Conservation (phyloP, 2,329 filamentous ascomycete species). For the Sporothrix humicola region DNA sequence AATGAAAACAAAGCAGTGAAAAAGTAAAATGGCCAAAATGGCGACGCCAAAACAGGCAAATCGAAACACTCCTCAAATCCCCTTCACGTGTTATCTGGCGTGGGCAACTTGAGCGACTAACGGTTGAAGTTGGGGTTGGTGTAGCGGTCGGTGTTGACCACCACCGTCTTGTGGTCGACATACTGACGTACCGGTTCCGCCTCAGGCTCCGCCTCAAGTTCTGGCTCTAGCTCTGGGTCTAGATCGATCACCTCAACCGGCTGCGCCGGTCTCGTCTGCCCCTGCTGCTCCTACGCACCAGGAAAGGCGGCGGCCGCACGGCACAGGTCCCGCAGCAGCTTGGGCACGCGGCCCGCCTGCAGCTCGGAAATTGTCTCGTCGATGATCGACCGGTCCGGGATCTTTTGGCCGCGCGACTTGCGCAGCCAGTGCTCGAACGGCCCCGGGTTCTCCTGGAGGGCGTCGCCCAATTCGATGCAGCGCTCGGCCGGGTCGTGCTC, state of each 20-base stretch:
- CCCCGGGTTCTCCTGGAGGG: conserved; percentile 50
- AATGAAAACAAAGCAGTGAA: background rate
- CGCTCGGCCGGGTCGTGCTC: conserved; percentile 52
- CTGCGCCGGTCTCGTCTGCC: too few species aligned
- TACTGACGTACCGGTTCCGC: too few species aligned
- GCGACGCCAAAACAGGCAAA: background rate
- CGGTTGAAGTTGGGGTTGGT: too few species aligned
- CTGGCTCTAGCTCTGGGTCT: too few species aligned
- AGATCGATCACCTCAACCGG: background rate
- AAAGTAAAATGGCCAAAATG: background rate
- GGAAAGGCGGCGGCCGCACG: conserved; percentile 43
- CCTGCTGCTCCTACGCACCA: conserved; percentile 11
- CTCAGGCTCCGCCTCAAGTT: too few species aligned
- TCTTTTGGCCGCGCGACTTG: conserved; percentile 48
- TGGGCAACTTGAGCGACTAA: too few species aligned
- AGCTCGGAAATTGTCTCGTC: conserved; percentile 48
- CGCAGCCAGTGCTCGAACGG: conserved; percentile 57
- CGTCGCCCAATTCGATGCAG: conserved; percentile 52
- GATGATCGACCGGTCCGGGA: conserved; percentile 46
- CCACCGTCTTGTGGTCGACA: too few species aligned
- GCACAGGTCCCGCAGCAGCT: conserved; percentile 39
- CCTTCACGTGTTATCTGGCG: too few species aligned
- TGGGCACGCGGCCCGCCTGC: conserved; percentile 47
- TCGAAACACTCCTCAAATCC: background rate
- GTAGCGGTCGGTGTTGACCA: too few species aligned